These are phyloP conservation scores for Yarrowia galli DNA, from an alignment of 1,139 yeast genomes.

Conservation along the genomic window DNA sequence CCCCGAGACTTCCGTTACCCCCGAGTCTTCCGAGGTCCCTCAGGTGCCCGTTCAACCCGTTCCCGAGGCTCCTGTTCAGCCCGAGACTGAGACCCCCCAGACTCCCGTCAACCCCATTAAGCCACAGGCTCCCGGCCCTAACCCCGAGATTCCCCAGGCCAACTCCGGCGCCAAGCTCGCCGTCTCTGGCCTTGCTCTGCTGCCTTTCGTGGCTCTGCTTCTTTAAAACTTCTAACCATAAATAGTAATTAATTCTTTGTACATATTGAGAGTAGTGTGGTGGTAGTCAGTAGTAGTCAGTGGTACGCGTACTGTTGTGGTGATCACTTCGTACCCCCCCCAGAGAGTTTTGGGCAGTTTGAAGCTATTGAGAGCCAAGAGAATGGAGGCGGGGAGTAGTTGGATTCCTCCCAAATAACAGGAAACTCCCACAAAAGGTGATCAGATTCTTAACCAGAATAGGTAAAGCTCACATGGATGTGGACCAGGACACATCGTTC, in stretches of 20 bases:
- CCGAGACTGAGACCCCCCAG: neutral
- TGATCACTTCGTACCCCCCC: no score
- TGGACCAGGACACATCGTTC: constrained; percentile 62
- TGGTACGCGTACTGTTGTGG: no score
- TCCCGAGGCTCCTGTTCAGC: neutral
- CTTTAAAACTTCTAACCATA: constrained; percentile 15
- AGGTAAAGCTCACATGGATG: no score
- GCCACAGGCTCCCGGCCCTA: constrained; percentile 8
- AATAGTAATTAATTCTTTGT: constrained; percentile 10
- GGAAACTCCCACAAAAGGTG: no score
- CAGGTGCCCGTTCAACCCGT: no score
- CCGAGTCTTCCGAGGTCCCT: neutral
- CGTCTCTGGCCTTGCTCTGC: constrained; percentile 11
- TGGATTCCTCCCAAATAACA: no score
- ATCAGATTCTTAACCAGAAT: no score
- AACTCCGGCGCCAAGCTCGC: constrained; percentile 21
- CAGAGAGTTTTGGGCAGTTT: no score
- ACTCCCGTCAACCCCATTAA: neutral
- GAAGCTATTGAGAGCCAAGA: no score
- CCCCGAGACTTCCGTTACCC: neutral
- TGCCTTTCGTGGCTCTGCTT: constrained; percentile 20
- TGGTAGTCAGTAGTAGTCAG: no score
- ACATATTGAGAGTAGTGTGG: neutral
- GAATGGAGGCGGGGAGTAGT: no score
- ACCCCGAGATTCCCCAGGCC: constrained; percentile 16